These are phyloP conservation scores for Acacia confusa DNA, from an alignment of 306 rosid genomes.

Conservation along the genomic window DNA sequence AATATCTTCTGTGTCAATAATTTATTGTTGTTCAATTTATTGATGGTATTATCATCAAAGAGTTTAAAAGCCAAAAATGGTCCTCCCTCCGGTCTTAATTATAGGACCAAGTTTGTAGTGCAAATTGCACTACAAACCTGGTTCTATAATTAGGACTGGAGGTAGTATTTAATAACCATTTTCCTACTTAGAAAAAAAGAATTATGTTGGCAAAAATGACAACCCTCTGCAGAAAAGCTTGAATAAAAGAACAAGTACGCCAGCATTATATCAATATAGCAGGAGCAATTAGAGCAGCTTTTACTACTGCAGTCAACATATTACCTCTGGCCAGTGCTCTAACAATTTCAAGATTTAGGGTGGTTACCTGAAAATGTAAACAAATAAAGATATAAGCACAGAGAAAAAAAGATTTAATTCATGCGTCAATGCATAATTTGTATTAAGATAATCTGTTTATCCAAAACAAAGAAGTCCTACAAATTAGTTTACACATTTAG, in stretches of 20 bases:
- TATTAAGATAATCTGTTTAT: constrained; percentile 4
- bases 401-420: constrained; percentile 16
- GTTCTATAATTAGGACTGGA: too few species aligned
- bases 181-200: background rate
- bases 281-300: background rate
- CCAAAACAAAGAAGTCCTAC: background rate
- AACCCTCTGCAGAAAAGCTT: constrained; percentile 2
- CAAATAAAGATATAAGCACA: constrained; percentile 29
- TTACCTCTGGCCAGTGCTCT: constrained; percentile 94
- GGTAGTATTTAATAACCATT: background rate
- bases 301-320: constrained; percentile 18
- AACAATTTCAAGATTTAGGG: constrained; percentile 86
- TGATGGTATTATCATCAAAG: background rate
- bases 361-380: constrained; percentile 71
- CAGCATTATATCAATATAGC: background rate
- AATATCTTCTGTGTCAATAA: background rate
- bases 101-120: too few species aligned
- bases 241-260: constrained; percentile 28
- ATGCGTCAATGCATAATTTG: background rate
- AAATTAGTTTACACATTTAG: background rate
- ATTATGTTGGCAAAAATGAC: background rate
- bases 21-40: background rate
- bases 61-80: background rate
- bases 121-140: too few species aligned
- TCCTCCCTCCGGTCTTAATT: too few species aligned